Conservation (phyloP, 140 eudicot species). For the Senecio squalidus region DNA sequence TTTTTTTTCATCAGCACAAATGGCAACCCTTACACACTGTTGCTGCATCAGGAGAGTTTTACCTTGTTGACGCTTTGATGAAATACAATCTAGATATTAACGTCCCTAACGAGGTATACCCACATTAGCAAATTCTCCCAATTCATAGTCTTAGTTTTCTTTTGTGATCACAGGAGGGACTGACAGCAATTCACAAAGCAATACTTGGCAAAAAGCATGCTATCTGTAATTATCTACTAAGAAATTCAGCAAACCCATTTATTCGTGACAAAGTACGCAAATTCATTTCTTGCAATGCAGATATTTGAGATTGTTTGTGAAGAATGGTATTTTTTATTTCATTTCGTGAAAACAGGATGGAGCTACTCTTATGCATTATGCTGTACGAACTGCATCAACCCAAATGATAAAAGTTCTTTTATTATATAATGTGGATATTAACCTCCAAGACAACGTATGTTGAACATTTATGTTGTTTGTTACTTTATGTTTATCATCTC, state of each 20-base stretch:
- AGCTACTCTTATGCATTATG: conserved; percentile 96
- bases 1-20: conserved; percentile 47
- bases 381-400: conserved; percentile 72
- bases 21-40: conserved; percentile 93
- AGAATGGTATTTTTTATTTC: not conserved
- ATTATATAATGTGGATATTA: conserved; percentile 82
- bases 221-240: conserved; percentile 61
- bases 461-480: not conserved
- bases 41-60: conserved; percentile 90
- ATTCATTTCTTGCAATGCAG: not conserved
- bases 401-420: conserved; percentile 79
- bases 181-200: conserved; percentile 86
- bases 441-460: conserved; percentile 81
- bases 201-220: conserved; percentile 88
- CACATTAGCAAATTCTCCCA: not conserved
- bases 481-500: conserved; percentile 3
- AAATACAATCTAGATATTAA: conserved; percentile 64
- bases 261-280: conserved; percentile 75
- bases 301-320: not conserved
- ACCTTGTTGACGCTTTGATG: conserved; percentile 65
- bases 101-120: conserved; percentile 58
- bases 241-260: conserved; percentile 92
- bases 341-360: conserved; percentile 53
- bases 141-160: conserved; percentile 2
- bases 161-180: conserved; percentile 57